Evolutionary conservation across 768 basidiomycete genomes (phyloP), one percentile per base, ranked within the genome.

Genomic region (Podaxis sp.): DNA sequence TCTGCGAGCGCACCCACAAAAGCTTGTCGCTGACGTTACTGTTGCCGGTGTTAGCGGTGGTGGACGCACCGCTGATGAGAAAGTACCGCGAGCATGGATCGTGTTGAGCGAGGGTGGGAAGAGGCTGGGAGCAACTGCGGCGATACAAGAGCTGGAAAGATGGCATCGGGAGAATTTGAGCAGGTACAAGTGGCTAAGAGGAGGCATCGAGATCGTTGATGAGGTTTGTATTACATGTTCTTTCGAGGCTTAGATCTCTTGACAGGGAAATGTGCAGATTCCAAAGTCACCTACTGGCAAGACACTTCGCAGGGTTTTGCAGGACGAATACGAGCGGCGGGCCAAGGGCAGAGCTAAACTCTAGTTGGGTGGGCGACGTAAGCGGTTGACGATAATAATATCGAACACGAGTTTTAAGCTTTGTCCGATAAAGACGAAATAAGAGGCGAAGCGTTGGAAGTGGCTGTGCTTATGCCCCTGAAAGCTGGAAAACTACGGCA

Each of bases 251-350:
- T 51, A 12, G 12, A 2, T 49, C 6, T 51, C 13, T 24, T 51
- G 24, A 51, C 49, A 24, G 12, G 6, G 12, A 24, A 24, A 26
- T 17, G 12, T 3, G 49, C n/a, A 89, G 89, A 87, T 92, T 51
- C 91, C 90, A 1, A 92, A 90, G 67, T 83, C 82, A 0, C 87
- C 87, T 0, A 90, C 88, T 6, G 91, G 91, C 1, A 92, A 93
- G 75, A 82, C 84, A 1, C 71, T 92, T 51, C 80, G 89, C 6
- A 76, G 89, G 19, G 76, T 81, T 2, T 71, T 93, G 60, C 84
- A 86, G 61, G 88, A 89, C 12, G 75, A 73, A 44, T 83, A 87
- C 66, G 87, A 89, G 69, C 68, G 70, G 59, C 61, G 69, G 52
- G 46, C 66, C n/a, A 65, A 69, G 65, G 69, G 67, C 54, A 73